Conservation (phyloP, 495 filamentous ascomycete species). For the Annulohypoxylon stygium region DNA sequence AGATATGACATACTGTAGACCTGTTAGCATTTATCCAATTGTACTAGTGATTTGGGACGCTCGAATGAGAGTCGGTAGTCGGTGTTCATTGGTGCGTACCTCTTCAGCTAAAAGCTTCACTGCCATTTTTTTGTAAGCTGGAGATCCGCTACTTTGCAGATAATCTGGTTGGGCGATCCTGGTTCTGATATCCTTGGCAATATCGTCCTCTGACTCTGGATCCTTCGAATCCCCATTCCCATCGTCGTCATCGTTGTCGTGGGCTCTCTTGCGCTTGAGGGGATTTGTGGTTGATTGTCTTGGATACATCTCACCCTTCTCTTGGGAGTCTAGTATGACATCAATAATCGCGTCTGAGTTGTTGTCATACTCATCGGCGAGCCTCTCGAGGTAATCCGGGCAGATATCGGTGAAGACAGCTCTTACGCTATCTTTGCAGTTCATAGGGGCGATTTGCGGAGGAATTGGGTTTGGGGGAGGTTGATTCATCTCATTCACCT, state of each 20-base stretch:
- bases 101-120: conserved; percentile 15
- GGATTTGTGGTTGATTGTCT: conserved; percentile 23
- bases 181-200: conserved; percentile 20
- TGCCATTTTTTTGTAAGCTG: neutral
- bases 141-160: neutral
- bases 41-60: too few relatives aligned
- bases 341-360: conserved; percentile 41
- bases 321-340: conserved; percentile 51
- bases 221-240: conserved; percentile 24
- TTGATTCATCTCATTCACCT: neutral
- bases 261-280: conserved; percentile 55
- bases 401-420: conserved; percentile 58
- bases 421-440: conserved; percentile 47
- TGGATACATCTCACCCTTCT: conserved; percentile 54
- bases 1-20: conserved; percentile 23
- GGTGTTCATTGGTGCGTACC: conserved; percentile 17
- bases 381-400: conserved; percentile 43
- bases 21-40: conserved; percentile 30
- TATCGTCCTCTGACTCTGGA: conserved; percentile 10
- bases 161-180: neutral
- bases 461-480: neutral
- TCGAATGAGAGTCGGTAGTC: neutral
- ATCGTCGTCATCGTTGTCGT: conserved; percentile 35
- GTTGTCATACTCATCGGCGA: conserved; percentile 31
- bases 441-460: neutral